Evolutionary conservation across 169 alveolate genomes (phyloP), one percentile per base, ranked within the genome.

Genomic region (Cryptosporidium viatorum): DNA sequence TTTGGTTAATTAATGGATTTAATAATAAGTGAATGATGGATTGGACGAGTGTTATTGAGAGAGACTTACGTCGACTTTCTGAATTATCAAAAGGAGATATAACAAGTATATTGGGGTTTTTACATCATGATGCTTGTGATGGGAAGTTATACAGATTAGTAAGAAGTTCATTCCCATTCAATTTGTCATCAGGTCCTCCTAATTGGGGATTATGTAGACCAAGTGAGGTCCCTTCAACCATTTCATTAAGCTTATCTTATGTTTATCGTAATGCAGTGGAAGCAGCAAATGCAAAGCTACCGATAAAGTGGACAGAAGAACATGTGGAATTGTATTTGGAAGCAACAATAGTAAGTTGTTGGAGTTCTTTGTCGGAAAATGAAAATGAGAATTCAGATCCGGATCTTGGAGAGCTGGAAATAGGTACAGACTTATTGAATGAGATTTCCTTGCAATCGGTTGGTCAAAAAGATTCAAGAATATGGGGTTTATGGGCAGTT

Each of bases 401-500:
- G 10, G 71, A 65, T 65, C 51, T 80, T 16, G 62, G 89, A 3
- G 89, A 62, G 35, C 48, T 80, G 0, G 89, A 80, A 29, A 80
- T 80, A 41, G 89, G 89, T 33, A 80, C 89, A 31, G 89, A 80
- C 45, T 37, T 80, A 41, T 41, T 80, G 35, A 80, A 80, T 62
- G 89, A 80, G 51, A 80, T 80, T 37, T 80, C 89, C 3, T 31
- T 80, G 31, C 89, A 80, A 3, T 18, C 75, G 4, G 75, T 80
- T 41, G 89, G 89, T 33, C 89, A 80, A 23, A 80, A 65, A 31
- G 89, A 80, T 39, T 59, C 89, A 16, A 80, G 89, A 21, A 59
- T 62, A 45, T 80, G 89, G 89, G 89, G 89, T 23, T 65, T 80
- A 10, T 80, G 89, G 89, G 89, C 89, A 14, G 89, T 80, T 33